Evolutionary conservation across 164 flowering plant genomes (phyloP).

Genomic region (Liquidambar formosana): DNA sequence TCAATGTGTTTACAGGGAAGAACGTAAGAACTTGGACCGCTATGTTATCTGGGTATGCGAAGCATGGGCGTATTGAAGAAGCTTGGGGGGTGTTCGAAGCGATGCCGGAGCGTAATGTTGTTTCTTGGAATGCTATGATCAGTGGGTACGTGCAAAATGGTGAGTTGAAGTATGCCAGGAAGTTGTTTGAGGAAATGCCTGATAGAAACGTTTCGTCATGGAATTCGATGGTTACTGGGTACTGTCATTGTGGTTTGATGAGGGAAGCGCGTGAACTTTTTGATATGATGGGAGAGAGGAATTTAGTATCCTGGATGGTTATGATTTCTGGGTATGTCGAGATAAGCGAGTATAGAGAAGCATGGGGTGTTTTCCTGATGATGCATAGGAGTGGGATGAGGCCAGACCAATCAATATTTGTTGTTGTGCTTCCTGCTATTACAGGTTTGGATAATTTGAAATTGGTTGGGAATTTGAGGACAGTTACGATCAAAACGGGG

Average conservation of each 20-base stretch:
- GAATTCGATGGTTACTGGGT: slow-evolving; percentile 44
- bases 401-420: slow-evolving; percentile 37
- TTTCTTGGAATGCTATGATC: slow-evolving; percentile 51
- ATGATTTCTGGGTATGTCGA: slow-evolving; percentile 43
- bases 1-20: slow-evolving; percentile 26
- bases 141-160: slow-evolving; percentile 42
- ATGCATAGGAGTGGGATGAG: slow-evolving; percentile 23
- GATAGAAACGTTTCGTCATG: slow-evolving; percentile 35
- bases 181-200: slow-evolving; percentile 43
- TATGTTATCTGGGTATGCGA: slow-evolving; percentile 34
- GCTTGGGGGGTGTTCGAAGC: slow-evolving; percentile 34
- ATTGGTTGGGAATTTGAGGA: slow-evolving; percentile 22
- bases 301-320: slow-evolving; percentile 37
- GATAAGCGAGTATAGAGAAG: slow-evolving; percentile 20
- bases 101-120: slow-evolving; percentile 42
- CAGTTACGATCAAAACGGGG: slow-evolving; percentile 32
- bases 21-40: slow-evolving; percentile 41
- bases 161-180: slow-evolving; percentile 28
- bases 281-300: slow-evolving; percentile 30
- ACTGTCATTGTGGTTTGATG: slow-evolving; percentile 28
- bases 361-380: slow-evolving; percentile 31
- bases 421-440: slow-evolving; percentile 27
- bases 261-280: slow-evolving; percentile 34
- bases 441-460: slow-evolving; percentile 27
- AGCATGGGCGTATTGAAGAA: slow-evolving; percentile 28